Evolutionary conservation across 2,329 filamentous ascomycete genomes (phyloP), one percentile per base, ranked within the genome.

Genomic region (Sporothrix mexicana): DNA sequence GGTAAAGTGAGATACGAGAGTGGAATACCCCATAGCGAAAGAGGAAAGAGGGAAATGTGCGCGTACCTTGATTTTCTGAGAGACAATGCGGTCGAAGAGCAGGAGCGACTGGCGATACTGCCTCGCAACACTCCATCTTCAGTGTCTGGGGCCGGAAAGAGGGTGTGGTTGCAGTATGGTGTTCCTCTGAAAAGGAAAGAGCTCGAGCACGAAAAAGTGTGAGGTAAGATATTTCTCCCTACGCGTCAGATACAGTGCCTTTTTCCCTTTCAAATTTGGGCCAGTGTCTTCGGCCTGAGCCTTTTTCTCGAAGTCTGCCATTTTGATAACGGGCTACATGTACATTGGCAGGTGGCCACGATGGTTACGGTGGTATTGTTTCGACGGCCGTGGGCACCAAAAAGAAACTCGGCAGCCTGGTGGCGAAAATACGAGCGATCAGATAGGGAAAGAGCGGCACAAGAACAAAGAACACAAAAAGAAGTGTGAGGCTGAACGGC

Each of bases 161-260:
- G 13, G 68, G 51, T 70, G 68, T 61, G 68, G 68, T 70, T 59
- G 68, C 53, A 70, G 53, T 47, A 69, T 51, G 45, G 45, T 30
- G 15, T n/a, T 7, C 64, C 25, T 23, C 43, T 49, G 43, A 9
- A 30, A 15, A 23, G 43, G 15, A 53, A 23, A 15, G 61, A 57
- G 53, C 20, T 30, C 53, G 12, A 57, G n/a, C 53, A 30, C 53
- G n/a, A n/a, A 36, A 36, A 36, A 36, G 30, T 36, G 30, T 2
- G 30, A 36, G 30, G 30, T 36, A 36, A 36, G 30, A 36, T 36
- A 36, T 36, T 7, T 36, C 30, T 36, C 30, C 30, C 30, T 55
- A 55, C 51, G 20, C 51, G 51, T 55, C 5, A 23, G 9, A 25
- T 55, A 55, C 51, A 36, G 30, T 36, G 30, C 51, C 23, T 55